Conservation (phyloP, 441 rosid genomes). For the Euphorbia corollata region DNA sequence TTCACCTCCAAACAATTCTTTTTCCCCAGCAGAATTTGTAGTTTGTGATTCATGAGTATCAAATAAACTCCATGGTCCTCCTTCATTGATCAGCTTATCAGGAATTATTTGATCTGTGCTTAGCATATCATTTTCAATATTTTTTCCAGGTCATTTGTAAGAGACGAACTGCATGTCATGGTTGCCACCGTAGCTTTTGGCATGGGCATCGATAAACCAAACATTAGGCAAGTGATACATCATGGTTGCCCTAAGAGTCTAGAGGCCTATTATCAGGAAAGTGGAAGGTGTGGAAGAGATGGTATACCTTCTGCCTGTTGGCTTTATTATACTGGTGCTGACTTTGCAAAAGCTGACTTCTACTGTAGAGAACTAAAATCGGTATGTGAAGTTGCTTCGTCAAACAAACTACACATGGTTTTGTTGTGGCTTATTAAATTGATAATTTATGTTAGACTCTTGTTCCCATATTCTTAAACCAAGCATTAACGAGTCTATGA, state of each 20-base stretch:
- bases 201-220: slow-evolving; percentile 53
- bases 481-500: slow-evolving; percentile 2
- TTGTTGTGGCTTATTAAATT: slow-evolving; percentile 6
- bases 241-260: slow-evolving; percentile 50
- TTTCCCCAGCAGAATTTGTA: slow-evolving; percentile 3
- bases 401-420: slow-evolving; percentile 6
- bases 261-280: slow-evolving; percentile 49
- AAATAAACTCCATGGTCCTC: neutral
- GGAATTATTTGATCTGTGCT: slow-evolving; percentile 11
- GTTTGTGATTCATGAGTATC: neutral
- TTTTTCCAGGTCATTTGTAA: slow-evolving; percentile 33
- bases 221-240: slow-evolving; percentile 45
- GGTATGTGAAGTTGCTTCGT: slow-evolving; percentile 25
- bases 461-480: slow-evolving; percentile 3
- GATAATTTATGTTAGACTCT: neutral
- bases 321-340: slow-evolving; percentile 43
- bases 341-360: slow-evolving; percentile 45
- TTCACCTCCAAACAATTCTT: slow-evolving; percentile 10
- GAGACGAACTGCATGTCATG: slow-evolving; percentile 45
- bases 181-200: slow-evolving; percentile 54
- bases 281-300: slow-evolving; percentile 54
- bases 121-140: slow-evolving; percentile 6
- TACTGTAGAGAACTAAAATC: slow-evolving; percentile 36
- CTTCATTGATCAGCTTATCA: slow-evolving; percentile 8
- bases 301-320: slow-evolving; percentile 48